These are phyloP conservation scores for Singerocomus inundabilis DNA, from an alignment of 1,284 basidiomycete genomes.

Conservation along the genomic window DNA sequence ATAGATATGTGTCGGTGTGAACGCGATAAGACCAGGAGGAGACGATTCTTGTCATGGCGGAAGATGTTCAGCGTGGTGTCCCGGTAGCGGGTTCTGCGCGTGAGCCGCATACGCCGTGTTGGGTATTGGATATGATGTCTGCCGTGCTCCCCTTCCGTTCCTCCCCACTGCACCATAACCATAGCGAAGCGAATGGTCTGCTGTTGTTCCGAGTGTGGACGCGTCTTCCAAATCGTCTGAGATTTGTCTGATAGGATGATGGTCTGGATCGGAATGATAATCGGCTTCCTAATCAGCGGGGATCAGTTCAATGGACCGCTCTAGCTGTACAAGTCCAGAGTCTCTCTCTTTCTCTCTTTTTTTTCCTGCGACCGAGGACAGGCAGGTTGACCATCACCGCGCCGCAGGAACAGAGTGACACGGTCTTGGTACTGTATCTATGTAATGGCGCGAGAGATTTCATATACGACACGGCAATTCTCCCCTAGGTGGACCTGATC, in stretches of 20 bases:
- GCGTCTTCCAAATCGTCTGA: constrained; percentile 6
- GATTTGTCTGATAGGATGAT: constrained; percentile 28
- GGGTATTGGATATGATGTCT: not conserved
- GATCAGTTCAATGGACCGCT: constrained; percentile 7
- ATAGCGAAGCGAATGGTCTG: not conserved
- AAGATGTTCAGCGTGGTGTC: constrained; percentile 5
- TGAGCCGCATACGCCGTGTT: not conserved
- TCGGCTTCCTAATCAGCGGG: constrained; percentile 7
- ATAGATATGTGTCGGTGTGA: constrained; percentile 7
- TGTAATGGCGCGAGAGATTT: not conserved
- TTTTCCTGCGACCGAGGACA: not conserved
- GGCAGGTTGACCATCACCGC: not conserved
- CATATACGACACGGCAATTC: not conserved
- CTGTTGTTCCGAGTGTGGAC: constrained; percentile 6
- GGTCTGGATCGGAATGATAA: constrained; percentile 1
- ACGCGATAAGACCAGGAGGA: constrained; percentile 1
- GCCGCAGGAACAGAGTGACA: not conserved
- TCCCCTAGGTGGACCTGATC: constrained; percentile 4
- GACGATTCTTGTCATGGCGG: not conserved
- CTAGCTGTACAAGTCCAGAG: not conserved
- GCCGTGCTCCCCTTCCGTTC: not conserved
- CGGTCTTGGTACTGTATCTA: not conserved
- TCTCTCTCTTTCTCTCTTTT: not conserved
- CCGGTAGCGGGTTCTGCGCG: not conserved
- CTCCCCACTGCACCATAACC: not conserved